Evolutionary conservation across 148 eudicot species (phyloP), one percentile per base, ranked within the genome.

Genomic region (Salicornia ramosissima): DNA sequence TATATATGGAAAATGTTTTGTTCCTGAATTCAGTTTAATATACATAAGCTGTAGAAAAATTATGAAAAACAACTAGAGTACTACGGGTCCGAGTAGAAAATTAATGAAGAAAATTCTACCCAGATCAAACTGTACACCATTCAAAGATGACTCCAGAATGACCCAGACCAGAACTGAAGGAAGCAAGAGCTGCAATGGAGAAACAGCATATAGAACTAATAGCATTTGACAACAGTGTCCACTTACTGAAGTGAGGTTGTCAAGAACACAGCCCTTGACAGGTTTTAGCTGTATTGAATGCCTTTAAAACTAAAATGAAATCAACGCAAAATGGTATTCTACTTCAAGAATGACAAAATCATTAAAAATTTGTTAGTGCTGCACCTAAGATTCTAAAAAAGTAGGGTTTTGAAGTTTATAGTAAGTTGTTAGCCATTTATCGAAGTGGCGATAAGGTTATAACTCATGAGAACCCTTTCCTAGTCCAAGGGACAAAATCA

Each of bases 81-180:
- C 5, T 39, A 34, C 6, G 10, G 34, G 26, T 34, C 26, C 45
- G 1, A 13, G 2, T 16, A 31, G 22, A 60, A 4, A 16, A 25
- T 9, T 25, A 22, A 5, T 25, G 33, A 26, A 25, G 18, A 12
- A 55, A 11, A 56, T 19, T 26, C 61, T 28, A 42, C 31, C 36
- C 14, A 33, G 5, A 21, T 6, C 46, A 21, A 16, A 59, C 2
- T 46, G 22, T 9, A 53, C 24, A 18, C 46, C 26, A 59, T 15
- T 58, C 10, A 70, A 59, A 45, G 13, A 28, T 14, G 57, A 65
- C 25, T 29, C 12, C 57, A 53, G 55, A 71, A 71, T 9, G 42
- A 58, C 16, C 43, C 52, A 40, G 8, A 61, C 30, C 40, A 31
- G 40, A 33, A 58, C 5, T 40, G 34, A 58, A 30, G 40, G 21